Base-by-base conservation (phyloP, 257 asterid genomes). In the Verbascum thapsus region DNA sequence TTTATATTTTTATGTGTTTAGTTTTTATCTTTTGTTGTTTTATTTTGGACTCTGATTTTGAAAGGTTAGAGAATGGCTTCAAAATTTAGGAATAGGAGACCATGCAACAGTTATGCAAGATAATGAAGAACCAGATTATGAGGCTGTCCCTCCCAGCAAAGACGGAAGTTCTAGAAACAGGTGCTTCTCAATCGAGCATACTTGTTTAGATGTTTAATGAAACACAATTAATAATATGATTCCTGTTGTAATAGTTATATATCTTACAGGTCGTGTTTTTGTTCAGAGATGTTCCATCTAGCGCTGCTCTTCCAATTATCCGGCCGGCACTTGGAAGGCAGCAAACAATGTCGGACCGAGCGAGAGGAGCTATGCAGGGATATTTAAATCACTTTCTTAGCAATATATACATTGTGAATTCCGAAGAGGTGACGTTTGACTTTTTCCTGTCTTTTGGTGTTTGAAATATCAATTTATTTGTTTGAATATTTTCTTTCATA, bases 251-350 rank as follows among this genome's bases (percentile, higher is more conserved):
- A 82, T 78, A 63, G 45, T 68, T 70, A 74, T 71, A 47, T 72
- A 80, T 80, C 88, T 79, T 73, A 85, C 83, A 80, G 92, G 86
- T 76, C 68, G 70, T 84, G 32, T 84, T 81, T 79, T 84, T 84
- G 88, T 84, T 76, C 88, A 84, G 91, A 81, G 88, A 81, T 77
- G 91, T 84, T 34, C 91, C 91, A 15, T 84, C 91, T 64, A 81
- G 81, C 72, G 91, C 91, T 38, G 91, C 88, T 17, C 72, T 84
- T 47, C 88, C 88, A 71, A 79, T 84, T 20, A 79, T 84, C 64
- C 78, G 85, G n/a, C 91, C 91, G 10, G 84, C 88, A 32, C 72
- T 84, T 11, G 78, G 83, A 81, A 76, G 83, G 67, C 91, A 84
- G 62, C 64, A 76, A 58, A 78, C 91, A 19, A 76, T 84, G 74